These are phyloP conservation scores for Naganishia friedmannii DNA, from an alignment of 768 basidiomycete genomes.

Conservation along the genomic window DNA sequence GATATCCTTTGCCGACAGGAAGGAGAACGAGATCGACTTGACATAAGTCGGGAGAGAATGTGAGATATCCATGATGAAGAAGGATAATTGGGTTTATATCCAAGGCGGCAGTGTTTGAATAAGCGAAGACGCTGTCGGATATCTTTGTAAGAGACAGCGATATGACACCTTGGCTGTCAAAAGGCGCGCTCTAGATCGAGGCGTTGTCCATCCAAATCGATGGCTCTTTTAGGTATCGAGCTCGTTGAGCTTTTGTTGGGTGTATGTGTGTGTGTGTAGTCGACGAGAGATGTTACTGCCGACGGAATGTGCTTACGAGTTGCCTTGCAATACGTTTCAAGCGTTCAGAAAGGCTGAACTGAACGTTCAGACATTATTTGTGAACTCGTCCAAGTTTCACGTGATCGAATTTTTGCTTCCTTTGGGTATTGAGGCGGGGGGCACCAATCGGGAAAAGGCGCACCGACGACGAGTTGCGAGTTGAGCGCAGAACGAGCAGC, in stretches of 20 bases:
- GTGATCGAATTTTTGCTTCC: conserved; percentile 20
- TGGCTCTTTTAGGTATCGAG: conserved; percentile 12
- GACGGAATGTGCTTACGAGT: neutral
- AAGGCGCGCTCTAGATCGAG: conserved; percentile 12
- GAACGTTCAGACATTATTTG: conserved; percentile 6
- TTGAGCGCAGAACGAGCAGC: neutral
- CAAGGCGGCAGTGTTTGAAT: neutral
- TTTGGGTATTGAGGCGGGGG: too few species aligned
- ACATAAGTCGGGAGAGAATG: conserved; percentile 82
- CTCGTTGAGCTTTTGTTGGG: neutral
- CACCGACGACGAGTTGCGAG: too few species aligned
- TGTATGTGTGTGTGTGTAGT: neutral
- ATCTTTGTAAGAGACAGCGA: conserved; percentile 7
- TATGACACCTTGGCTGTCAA: conserved; percentile 22
- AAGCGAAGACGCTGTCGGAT: neutral
- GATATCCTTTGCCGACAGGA: conserved; percentile 81
- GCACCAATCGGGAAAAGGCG: conserved; percentile 9
- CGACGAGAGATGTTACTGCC: neutral
- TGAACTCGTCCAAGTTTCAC: neutral
- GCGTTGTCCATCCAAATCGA: conserved; percentile 18
- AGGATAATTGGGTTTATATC: neutral
- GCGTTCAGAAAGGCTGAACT: neutral
- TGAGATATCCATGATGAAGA: conserved; percentile 71
- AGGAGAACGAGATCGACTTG: conserved; percentile 83
- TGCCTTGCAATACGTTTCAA: neutral